phyloP scores from a whole-genome alignment of 371 early-diverging fungal species.

The Parasitella parasitica region DNA sequence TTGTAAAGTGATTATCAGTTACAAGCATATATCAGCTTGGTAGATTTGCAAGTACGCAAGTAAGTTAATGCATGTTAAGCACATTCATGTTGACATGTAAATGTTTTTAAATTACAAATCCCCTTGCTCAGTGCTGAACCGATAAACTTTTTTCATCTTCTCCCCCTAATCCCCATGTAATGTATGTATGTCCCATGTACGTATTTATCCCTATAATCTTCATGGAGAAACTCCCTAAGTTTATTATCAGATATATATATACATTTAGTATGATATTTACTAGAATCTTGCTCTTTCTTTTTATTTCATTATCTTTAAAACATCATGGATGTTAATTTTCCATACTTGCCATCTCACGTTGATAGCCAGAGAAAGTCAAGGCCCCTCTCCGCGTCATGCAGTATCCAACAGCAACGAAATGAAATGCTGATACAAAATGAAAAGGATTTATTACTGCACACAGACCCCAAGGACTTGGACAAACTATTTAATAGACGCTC shows the following conservation, averaged over 20 bases:
- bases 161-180: background rate
- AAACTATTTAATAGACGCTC: constrained; percentile 23
- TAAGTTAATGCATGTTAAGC: too few relatives aligned
- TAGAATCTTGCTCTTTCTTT: background rate
- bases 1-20: too few relatives aligned
- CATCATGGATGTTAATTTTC: background rate
- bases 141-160: too few relatives aligned
- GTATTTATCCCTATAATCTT: background rate
- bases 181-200: background rate
- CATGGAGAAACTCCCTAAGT: background rate
- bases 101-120: too few relatives aligned
- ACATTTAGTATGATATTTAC: background rate
- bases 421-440: background rate
- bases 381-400: background rate
- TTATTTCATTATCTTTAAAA: background rate
- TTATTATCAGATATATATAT: background rate
- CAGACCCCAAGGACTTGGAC: constrained; percentile 19
- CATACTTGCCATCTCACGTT: background rate
- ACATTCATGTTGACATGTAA: too few relatives aligned
- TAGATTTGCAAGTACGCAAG: too few relatives aligned
- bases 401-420: background rate
- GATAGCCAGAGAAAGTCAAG: background rate
- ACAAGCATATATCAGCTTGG: too few relatives aligned
- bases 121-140: too few relatives aligned
- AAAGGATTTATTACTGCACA: constrained; percentile 7